Base-by-base conservation (phyloP, 192 early-diverging fungal species). In the Piromyces finnis region DNA sequence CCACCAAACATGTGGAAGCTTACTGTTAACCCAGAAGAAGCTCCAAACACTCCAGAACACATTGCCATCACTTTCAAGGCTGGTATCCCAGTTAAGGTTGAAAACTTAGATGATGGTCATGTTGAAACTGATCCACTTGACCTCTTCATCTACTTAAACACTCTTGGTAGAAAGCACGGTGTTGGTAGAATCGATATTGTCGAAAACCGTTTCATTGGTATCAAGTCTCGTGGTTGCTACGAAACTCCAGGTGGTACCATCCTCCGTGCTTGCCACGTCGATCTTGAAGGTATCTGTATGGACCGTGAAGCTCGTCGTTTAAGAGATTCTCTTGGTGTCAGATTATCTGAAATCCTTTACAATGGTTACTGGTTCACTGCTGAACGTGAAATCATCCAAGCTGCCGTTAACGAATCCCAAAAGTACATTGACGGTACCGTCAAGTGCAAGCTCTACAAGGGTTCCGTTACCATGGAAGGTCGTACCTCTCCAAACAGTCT, bases 1-100 rank as follows among this genome's bases (percentile, higher is more conserved):
- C 96, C 96, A 84, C 92, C 90, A 84, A 95, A 98, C 83, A 99
- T 98, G 98, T 98, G 97, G 98, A 97, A 98, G 88, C 89, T 99
- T 35, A 98, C 95, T 22, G 94, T 95, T 51, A 94, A 96, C 84
- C 96, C 97, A 41, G 97, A 98, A 85, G 93, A 97, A 81, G 96
- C 97, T 0, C 97, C 97, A 85, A 93, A 96, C 88, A 94, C 90
- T 28, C 94, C 96, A 77, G 97, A 99, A 89, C 94, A 92, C 79
- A 95, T 99, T 87, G 89, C 88, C 77, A 97, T 99, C 83, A 88
- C 90, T 78, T 99, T 99, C 84, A 86, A 91, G 83, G 86, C 90
- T 39, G 97, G 97, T 81, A 94, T 93, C 81, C 97, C 97, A 36
- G 87, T 91, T 80, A 92, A 94, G 84, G 94, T 98, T 78, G 90